Evolutionary conservation across 805 yeast genomes (phyloP).

Genomic region (Wickerhamomyces chaumierensis): DNA sequence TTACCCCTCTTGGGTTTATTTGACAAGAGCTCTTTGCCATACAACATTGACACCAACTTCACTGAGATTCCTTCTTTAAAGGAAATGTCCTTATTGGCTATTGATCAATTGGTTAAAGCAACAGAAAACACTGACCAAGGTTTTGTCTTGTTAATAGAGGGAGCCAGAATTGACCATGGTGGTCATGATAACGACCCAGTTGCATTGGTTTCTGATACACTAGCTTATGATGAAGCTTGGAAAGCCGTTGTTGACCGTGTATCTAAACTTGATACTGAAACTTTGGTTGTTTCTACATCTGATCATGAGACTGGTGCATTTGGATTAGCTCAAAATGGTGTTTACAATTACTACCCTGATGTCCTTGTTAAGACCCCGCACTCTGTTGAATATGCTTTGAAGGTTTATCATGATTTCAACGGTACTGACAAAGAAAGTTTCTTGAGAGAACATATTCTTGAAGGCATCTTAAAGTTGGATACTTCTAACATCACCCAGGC

Average conservation of each 20-base stretch:
- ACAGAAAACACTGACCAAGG: slow-evolving; percentile 70
- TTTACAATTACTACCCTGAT: slow-evolving; percentile 79
- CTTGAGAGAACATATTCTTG: too few species aligned
- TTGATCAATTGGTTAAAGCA: slow-evolving; percentile 55
- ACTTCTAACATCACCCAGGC: too few species aligned
- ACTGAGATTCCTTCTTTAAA: slow-evolving; percentile 58
- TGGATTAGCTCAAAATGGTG: slow-evolving; percentile 70
- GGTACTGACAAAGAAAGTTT: slow-evolving; percentile 25
- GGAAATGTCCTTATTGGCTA: slow-evolving; percentile 66
- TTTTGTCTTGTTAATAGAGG: slow-evolving; percentile 77
- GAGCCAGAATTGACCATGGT: slow-evolving; percentile 90
- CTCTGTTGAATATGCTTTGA: slow-evolving; percentile 61
- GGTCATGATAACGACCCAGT: slow-evolving; percentile 90
- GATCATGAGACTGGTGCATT: slow-evolving; percentile 95
- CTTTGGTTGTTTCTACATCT: slow-evolving; percentile 69
- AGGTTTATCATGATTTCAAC: slow-evolving; percentile 27
- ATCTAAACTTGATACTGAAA: slow-evolving; percentile 58
- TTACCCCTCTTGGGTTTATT: slow-evolving; percentile 71
- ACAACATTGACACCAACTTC: slow-evolving; percentile 63
- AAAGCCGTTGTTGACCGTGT: slow-evolving; percentile 62
- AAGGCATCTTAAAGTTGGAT: too few species aligned
- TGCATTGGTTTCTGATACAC: slow-evolving; percentile 82
- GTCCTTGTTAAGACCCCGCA: slow-evolving; percentile 51
- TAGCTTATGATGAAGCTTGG: slow-evolving; percentile 77
- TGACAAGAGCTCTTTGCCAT: slow-evolving; percentile 68